A percentile compares a stretch with the other conserved stretches of the same genome.
Conservation (phyloP, 768 basidiomycete genomes). For the Termitomyces heimii region DNA sequence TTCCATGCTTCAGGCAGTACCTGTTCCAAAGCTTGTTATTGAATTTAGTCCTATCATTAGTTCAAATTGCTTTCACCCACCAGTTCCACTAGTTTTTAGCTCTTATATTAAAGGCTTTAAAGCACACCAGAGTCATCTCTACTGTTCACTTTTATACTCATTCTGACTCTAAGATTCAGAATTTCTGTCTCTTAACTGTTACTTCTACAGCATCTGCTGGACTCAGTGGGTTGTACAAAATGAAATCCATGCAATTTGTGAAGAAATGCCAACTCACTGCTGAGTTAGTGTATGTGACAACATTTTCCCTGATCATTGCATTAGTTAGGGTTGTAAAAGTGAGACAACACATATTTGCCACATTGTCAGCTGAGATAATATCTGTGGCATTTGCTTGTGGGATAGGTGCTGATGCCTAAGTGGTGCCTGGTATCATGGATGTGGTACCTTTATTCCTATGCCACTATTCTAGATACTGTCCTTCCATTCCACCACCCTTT, state of each 20-base stretch:
- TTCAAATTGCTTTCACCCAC: neutral
- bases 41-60: neutral
- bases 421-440: no score
- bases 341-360: neutral
- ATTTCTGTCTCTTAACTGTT: neutral
- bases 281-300: neutral
- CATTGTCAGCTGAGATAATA: neutral
- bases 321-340: neutral
- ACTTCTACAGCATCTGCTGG: neutral
- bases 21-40: neutral
- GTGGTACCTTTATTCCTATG: no score
- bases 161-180: neutral
- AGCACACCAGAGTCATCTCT: neutral
- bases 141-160: neutral
- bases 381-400: neutral
- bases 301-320: neutral
- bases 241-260: neutral
- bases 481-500: no score
- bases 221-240: neutral
- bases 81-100: neutral
- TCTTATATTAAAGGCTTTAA: neutral
- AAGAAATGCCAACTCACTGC: neutral
- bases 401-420: neutral
- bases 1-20: neutral
- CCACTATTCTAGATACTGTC: no score